Percentiles rank a stretch among this genome's conserved stretches.
Evolutionary conservation across 331 rosid genomes (phyloP).

Genomic region (Rosa hybrid): DNA sequence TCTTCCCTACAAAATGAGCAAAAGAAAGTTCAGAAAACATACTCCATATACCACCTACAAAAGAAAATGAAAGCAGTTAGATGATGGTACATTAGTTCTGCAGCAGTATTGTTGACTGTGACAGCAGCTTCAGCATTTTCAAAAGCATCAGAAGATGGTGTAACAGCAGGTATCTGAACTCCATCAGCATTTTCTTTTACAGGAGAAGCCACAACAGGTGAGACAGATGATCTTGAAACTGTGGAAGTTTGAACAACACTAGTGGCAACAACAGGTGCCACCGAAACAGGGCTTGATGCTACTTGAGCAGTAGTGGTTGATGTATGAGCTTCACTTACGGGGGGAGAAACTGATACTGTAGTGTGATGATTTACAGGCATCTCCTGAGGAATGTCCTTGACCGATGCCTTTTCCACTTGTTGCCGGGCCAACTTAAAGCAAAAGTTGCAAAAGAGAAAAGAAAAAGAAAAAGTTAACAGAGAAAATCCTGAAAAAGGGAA

Average conservation of each 20-base stretch:
- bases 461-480: background rate
- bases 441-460: slow-evolving; percentile 28
- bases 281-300: slow-evolving; percentile 64
- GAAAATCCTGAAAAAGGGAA: slow-evolving; percentile 13
- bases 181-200: slow-evolving; percentile 42
- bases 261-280: slow-evolving; percentile 52
- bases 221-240: slow-evolving; percentile 48
- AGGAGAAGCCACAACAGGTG: slow-evolving; percentile 49
- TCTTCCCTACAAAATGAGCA: slow-evolving; percentile 49
- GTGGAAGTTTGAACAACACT: slow-evolving; percentile 41
- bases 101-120: slow-evolving; percentile 28
- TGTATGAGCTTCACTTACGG: slow-evolving; percentile 50
- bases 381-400: slow-evolving; percentile 46
- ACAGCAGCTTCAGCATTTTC: slow-evolving; percentile 47
- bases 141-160: slow-evolving; percentile 36
- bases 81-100: slow-evolving; percentile 57
- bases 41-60: background rate
- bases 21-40: slow-evolving; percentile 14
- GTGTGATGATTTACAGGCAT: slow-evolving; percentile 30
- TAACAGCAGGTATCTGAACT: slow-evolving; percentile 42
- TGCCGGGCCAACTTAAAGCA: slow-evolving; percentile 79
- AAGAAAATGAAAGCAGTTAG: slow-evolving; percentile 7
- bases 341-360: slow-evolving; percentile 47
- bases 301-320: slow-evolving; percentile 46
- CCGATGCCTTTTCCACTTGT: slow-evolving; percentile 57